Evolutionary conservation across 2,329 filamentous ascomycete genomes (phyloP).

Genomic region (Sporothrix brasiliensis): DNA sequence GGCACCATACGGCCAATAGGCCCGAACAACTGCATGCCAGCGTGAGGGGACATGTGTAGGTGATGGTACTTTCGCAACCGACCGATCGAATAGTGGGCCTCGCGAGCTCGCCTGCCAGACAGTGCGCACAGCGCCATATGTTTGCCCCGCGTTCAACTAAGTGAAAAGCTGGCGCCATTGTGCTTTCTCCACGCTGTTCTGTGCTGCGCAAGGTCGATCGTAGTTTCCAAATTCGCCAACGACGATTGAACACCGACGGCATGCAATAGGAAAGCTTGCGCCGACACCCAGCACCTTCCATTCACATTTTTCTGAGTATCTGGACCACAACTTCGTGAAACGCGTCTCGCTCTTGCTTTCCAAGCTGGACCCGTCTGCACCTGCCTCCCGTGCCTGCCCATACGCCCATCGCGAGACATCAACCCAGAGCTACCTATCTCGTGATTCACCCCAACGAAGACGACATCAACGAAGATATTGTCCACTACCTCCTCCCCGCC

Average conservation of each 20-base stretch:
- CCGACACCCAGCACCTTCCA: neutral
- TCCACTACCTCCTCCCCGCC: no score
- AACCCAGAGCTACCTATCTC: neutral
- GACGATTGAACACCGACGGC: neutral
- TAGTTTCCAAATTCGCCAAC: slow-evolving; percentile 2
- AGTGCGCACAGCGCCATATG: slow-evolving; percentile 6
- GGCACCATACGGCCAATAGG: neutral
- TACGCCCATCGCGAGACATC: neutral
- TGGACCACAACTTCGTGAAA: no score
- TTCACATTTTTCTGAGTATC: no score
- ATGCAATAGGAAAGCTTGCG: neutral
- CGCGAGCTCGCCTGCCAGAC: neutral
- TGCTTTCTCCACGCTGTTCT: neutral
- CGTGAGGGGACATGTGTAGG: neutral
- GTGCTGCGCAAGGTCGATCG: slow-evolving; percentile 1
- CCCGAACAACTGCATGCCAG: neutral
- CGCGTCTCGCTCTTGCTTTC: neutral
- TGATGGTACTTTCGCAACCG: neutral
- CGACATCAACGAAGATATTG: neutral
- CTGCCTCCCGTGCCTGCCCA: neutral
- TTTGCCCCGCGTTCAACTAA: slow-evolving; percentile 13
- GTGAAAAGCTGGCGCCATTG: neutral
- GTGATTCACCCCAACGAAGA: neutral
- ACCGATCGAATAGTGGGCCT: slow-evolving; percentile 13
- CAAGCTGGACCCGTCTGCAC: neutral